Evolutionary conservation across 2,329 filamentous ascomycete genomes (phyloP).

Genomic region (Colletotrichum tanaceti): DNA sequence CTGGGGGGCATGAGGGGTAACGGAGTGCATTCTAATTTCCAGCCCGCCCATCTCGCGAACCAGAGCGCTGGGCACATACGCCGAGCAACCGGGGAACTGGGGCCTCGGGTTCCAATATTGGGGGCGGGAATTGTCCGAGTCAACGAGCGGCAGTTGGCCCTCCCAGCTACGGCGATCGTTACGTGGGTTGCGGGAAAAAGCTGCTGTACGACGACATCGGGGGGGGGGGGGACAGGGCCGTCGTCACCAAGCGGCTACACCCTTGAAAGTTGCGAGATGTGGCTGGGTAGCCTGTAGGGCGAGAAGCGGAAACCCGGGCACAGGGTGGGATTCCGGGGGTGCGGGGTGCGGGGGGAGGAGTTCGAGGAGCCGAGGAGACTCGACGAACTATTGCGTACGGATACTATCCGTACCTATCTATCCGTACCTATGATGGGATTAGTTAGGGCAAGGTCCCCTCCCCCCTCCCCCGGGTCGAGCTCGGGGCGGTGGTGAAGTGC

Average conservation of each 20-base stretch:
- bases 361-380: neutral
- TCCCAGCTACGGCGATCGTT: neutral
- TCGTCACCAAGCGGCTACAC: too few relatives aligned
- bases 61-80: neutral
- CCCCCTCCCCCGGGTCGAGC: too few relatives aligned
- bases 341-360: conserved; percentile 11
- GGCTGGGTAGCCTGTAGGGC: neutral
- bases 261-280: neutral
- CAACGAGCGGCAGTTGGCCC: neutral
- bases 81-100: neutral
- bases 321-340: neutral
- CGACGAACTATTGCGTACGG: neutral
- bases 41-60: neutral
- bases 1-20: neutral
- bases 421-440: neutral
- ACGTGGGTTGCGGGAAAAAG: neutral
- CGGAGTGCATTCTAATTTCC: neutral
- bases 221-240: neutral
- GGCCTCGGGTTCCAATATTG: neutral
- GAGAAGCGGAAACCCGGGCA: neutral
- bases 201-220: neutral
- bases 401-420: too few relatives aligned
- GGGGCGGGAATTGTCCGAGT: conserved; percentile 6
- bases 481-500: neutral
- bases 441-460: neutral